Evolutionary conservation across 176 grass and related monocot species (phyloP).

Genomic region (Stipa capillata): DNA sequence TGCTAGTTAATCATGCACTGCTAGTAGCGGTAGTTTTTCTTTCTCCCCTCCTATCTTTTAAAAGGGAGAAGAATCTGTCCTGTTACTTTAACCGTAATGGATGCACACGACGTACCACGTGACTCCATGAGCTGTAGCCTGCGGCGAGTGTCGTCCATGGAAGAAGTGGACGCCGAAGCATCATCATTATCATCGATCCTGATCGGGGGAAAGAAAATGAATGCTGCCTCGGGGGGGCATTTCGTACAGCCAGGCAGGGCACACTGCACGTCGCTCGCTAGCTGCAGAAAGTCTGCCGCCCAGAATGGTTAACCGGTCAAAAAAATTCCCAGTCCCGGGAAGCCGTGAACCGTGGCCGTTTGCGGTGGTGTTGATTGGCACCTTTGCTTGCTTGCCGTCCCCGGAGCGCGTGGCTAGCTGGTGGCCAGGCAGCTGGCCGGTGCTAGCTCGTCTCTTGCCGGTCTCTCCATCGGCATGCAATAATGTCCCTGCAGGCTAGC

Average conservation of each 20-base stretch:
- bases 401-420: too few species aligned
- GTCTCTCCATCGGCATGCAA: conserved; percentile 4
- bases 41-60: too few species aligned
- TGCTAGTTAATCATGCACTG: too few species aligned
- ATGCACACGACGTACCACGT: conserved; percentile 22
- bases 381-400: too few species aligned
- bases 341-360: neutral
- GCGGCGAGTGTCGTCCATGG: conserved; percentile 22
- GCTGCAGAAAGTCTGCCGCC: conserved; percentile 14
- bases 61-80: conserved; percentile 10
- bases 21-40: too few species aligned
- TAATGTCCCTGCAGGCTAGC: neutral
- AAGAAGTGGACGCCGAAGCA: too few species aligned
- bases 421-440: neutral
- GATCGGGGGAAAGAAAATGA: neutral
- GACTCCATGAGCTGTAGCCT: conserved; percentile 47
- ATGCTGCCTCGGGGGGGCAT: conserved; percentile 11
- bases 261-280: too few species aligned
- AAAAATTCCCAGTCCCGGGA: neutral
- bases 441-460: neutral
- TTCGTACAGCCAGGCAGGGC: conserved; percentile 2
- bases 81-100: conserved; percentile 27
- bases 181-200: too few species aligned
- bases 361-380: too few species aligned
- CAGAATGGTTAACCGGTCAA: conserved; percentile 7